phyloP scores from a whole-genome alignment of 1,284 basidiomycete genomes.

The Leucoagaricus sp. region DNA sequence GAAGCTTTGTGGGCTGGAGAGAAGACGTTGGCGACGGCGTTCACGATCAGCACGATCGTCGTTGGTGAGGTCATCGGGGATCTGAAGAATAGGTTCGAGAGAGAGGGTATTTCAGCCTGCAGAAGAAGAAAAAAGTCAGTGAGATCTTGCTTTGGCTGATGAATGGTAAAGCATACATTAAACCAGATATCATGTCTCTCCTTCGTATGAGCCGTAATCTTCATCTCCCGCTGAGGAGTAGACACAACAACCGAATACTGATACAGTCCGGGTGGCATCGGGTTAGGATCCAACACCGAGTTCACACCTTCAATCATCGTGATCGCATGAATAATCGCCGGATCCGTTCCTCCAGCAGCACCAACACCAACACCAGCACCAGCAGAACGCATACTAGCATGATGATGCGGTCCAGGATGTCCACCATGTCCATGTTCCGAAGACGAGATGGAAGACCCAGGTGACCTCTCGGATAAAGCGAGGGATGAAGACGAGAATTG shows the following conservation, averaged over 20 bases:
- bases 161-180: too few relatives aligned
- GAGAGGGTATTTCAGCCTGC: too few relatives aligned
- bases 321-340: constrained; percentile 89
- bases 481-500: constrained; percentile 69
- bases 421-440: constrained; percentile 36
- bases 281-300: constrained; percentile 89
- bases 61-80: constrained; percentile 57
- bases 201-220: constrained; percentile 92
- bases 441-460: constrained; percentile 77
- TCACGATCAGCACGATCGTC: constrained; percentile 49
- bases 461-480: constrained; percentile 58
- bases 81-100: constrained; percentile 47
- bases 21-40: constrained; percentile 36
- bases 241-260: constrained; percentile 93
- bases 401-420: constrained; percentile 43
- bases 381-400: constrained; percentile 26
- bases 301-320: constrained; percentile 98
- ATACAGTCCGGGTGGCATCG: constrained; percentile 90
- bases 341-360: constrained; percentile 75
- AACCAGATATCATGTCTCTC: constrained; percentile 98
- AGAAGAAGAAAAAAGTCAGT: too few relatives aligned
- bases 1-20: constrained; percentile 69
- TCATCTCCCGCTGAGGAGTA: constrained; percentile 94
- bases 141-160: too few relatives aligned
- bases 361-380: too few relatives aligned